Evolutionary conservation across 2,329 filamentous ascomycete species (phyloP).

Genomic region (Coccinonectria pachysandricola): DNA sequence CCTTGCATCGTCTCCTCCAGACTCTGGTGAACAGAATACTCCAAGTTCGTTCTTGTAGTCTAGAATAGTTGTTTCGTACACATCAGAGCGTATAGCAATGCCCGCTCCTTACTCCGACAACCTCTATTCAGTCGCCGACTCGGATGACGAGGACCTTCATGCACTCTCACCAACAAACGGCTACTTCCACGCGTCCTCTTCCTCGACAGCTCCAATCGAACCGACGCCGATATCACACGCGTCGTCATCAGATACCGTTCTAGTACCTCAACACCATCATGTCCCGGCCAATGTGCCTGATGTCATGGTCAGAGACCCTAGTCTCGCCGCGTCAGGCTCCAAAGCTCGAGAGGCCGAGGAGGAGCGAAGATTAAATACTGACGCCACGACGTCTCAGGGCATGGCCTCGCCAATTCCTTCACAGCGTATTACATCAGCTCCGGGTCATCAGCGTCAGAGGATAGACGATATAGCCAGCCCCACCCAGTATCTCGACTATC

Average conservation of each 20-base stretch:
- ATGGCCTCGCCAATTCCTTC: slow-evolving; percentile 1
- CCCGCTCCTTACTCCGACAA: slow-evolving; percentile 37
- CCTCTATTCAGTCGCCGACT: slow-evolving; percentile 32
- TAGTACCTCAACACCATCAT: slow-evolving; percentile 10
- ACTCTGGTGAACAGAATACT: too few relatives aligned
- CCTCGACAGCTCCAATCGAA: slow-evolving; percentile 7
- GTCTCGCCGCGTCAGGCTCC: slow-evolving; percentile 25
- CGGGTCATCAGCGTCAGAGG: too few relatives aligned
- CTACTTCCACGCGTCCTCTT: slow-evolving; percentile 36
- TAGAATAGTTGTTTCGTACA: too few relatives aligned
- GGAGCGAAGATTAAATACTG: slow-evolving; percentile 26
- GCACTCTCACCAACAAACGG: slow-evolving; percentile 41
- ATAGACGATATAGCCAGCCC: too few relatives aligned
- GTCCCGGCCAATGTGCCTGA: slow-evolving; percentile 30
- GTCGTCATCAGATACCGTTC: too few relatives aligned
- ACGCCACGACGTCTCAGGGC: slow-evolving; percentile 1
- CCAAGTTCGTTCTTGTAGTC: too few relatives aligned
- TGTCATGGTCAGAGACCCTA: slow-evolving; percentile 39
- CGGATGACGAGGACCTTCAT: slow-evolving; percentile 25
- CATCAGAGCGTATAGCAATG: too few relatives aligned
- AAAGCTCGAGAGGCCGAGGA: slow-evolving; percentile 36
- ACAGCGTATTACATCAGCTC: too few relatives aligned
- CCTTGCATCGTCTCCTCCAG: too few relatives aligned
- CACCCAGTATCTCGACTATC: too few relatives aligned
- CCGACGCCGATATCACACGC: too few relatives aligned